Base-by-base conservation (phyloP, 148 eudicot species). In the Dianthus caryophyllus region DNA sequence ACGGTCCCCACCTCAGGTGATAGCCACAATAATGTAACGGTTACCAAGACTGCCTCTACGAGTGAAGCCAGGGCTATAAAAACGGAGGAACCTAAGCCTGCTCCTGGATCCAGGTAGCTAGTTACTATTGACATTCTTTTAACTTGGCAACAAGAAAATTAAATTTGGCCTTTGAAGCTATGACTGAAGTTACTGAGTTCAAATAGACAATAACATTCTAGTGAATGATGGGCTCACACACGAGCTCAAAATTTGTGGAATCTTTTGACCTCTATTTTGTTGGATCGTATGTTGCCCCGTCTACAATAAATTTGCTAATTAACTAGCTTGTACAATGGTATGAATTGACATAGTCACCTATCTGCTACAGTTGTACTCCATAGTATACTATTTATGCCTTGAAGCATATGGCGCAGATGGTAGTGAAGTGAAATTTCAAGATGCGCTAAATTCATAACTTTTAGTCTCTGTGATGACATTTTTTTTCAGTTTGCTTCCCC, bases 51-150 rank as follows among this genome's bases (percentile, higher is more conserved):
- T 70, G 73, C 86, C 60, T 70, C 90, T 24, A 55, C 80, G 74
- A 74, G 70, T 72, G 72, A 74, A 63, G 83, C 80, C 51, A 83
- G 71, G 64, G 75, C 64, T 50, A 58, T 78, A 38, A 81, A 75
- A 67, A 75, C 56, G 61, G 84, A 78, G 66, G 89, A 76, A 47
- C 41, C 85, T 46, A 83, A 78, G 57, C 65, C 76, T 76, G 71
- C 82, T 81, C 75, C 93, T 72, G 99, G 88, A 44, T 84, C 97
- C 64, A 94, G 99, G 99, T 94, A 84, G 30, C 18, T 67, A 50
- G 59, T 51, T 55, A 52, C 25, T 25, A 13, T 46, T 27, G 64
- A 2, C 64, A 38, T 61, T 13, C 48, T 61, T 27, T 38, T 12
- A 20, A 21, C 64, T 38, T 36, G 21, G 47, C 61, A 12, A 12